Conservation (phyloP, 345 rosid species). For the Citrus australasica region DNA sequence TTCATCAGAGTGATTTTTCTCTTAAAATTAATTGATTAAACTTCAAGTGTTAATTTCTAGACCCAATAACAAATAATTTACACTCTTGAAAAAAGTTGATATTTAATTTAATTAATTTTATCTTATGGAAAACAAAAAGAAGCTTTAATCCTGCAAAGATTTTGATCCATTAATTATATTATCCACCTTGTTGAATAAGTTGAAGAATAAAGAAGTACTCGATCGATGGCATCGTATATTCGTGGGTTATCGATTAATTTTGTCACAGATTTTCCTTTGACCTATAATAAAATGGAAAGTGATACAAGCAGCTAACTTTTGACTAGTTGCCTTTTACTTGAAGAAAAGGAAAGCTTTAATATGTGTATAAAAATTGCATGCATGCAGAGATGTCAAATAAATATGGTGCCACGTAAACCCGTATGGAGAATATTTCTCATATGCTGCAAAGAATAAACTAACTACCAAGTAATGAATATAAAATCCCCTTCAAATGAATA, state of each 20-base stretch:
- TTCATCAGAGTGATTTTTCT: no score
- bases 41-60: no score
- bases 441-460: constrained; percentile 7
- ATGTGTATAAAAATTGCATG: not conserved
- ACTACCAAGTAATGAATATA: constrained; percentile 15
- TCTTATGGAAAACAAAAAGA: no score
- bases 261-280: not conserved
- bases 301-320: not conserved
- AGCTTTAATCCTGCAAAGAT: no score
- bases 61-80: no score
- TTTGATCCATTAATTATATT: no score
- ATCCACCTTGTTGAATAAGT: not conserved
- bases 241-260: not conserved
- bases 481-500: not conserved
- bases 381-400: not conserved
- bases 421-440: not conserved
- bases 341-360: not conserved
- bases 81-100: no score
- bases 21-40: no score
- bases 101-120: no score
- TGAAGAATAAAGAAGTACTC: not conserved
- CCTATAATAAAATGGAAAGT: not conserved
- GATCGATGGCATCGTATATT: not conserved
- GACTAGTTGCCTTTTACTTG: not conserved
- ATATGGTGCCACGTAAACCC: not conserved